Evolutionary conservation across 805 yeast species (phyloP).

Genomic region (Komagataella kurtzmanii): DNA sequence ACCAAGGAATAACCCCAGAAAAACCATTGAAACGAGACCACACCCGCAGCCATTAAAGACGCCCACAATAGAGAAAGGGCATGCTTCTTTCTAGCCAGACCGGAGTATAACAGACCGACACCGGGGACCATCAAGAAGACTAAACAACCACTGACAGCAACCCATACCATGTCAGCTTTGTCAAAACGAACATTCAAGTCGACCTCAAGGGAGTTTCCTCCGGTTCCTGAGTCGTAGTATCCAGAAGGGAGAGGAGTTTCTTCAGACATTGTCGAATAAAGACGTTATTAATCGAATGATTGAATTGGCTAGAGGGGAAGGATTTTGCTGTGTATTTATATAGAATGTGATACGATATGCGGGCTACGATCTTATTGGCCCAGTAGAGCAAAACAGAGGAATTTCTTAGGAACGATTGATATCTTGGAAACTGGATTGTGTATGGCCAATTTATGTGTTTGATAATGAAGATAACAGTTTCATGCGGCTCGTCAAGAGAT

Average conservation of each 20-base stretch:
- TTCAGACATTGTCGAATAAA: conserved; percentile 5
- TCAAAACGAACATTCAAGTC: conserved; percentile 64
- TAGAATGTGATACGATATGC: background rate
- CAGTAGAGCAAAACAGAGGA: background rate
- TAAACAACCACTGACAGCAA: conserved; percentile 60
- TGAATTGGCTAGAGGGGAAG: background rate
- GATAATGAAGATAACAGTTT: background rate
- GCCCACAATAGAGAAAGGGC: conserved; percentile 94
- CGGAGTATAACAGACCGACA: conserved; percentile 85
- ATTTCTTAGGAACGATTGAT: background rate
- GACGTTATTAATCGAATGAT: background rate
- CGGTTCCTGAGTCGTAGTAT: conserved; percentile 51
- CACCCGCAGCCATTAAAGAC: conserved; percentile 74
- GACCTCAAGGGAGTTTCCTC: conserved; percentile 65
- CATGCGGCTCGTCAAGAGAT: background rate
- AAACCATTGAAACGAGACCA: conserved; percentile 91
- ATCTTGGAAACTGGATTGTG: background rate
- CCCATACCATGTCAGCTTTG: conserved; percentile 75
- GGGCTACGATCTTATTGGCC: background rate
- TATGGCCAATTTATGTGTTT: background rate
- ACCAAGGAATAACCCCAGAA: conserved; percentile 95
- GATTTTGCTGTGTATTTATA: background rate
- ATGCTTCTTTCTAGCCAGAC: conserved; percentile 87
- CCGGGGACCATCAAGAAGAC: conserved; percentile 98
- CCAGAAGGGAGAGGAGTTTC: conserved; percentile 15